phyloP scores from a whole-genome alignment of 176 grass and related monocot species.

The Paspalum vaginatum region DNA sequence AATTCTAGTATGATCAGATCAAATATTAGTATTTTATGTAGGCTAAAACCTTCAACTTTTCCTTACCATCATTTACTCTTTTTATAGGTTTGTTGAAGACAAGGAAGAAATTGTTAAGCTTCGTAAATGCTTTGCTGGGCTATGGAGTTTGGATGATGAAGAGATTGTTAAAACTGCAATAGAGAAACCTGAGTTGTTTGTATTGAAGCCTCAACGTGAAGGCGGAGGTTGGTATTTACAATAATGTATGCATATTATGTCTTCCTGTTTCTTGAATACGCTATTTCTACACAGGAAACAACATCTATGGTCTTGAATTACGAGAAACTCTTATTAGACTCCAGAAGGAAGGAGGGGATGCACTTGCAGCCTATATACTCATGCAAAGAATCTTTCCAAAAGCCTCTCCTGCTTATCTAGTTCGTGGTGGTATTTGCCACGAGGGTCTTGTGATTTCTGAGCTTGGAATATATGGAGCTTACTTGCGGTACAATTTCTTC shows the following conservation, averaged over 20 bases:
- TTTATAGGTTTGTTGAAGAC: constrained; percentile 75
- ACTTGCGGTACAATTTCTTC: constrained; percentile 59
- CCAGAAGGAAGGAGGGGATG: constrained; percentile 63
- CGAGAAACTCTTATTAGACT: constrained; percentile 68
- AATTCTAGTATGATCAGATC: constrained; percentile 27
- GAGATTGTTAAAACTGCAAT: constrained; percentile 70
- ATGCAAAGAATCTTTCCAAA: constrained; percentile 98
- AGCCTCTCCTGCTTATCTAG: constrained; percentile 67
- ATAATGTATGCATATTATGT: constrained; percentile 10
- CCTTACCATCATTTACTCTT: constrained; percentile 20
- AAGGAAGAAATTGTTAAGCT: constrained; percentile 71
- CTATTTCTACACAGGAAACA: constrained; percentile 70
- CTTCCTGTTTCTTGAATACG: constrained; percentile 35
- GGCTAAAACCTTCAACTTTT: constrained; percentile 27
- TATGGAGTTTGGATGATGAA: constrained; percentile 96
- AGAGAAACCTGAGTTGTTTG: constrained; percentile 80
- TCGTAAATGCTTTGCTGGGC: constrained; percentile 88
- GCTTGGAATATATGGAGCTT: constrained; percentile 88
- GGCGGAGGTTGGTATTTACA: constrained; percentile 73
- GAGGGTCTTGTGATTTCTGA: constrained; percentile 76
- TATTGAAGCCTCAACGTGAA: constrained; percentile 97
- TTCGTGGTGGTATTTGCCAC: constrained; percentile 83
- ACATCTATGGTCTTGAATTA: constrained; percentile 80
- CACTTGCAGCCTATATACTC: constrained; percentile 79
- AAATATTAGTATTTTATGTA: constrained; percentile 32